Evolutionary conservation across 1,284 basidiomycete genomes (phyloP).

Genomic region (Cerioporus squamosus): DNA sequence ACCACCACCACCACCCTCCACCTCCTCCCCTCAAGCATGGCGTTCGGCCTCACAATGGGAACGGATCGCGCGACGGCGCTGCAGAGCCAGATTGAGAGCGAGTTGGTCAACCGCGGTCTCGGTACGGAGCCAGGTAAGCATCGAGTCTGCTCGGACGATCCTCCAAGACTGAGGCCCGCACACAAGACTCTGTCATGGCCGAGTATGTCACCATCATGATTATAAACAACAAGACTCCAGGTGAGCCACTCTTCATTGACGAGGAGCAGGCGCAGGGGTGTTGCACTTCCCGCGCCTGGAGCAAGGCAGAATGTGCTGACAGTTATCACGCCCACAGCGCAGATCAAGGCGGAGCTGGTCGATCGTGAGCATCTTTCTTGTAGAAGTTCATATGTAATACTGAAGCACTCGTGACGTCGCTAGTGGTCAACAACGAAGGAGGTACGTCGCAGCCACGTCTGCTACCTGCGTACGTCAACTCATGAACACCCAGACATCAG

Average conservation of each 20-base stretch:
- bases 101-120: conserved; percentile 77
- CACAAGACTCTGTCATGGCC: conserved; percentile 82
- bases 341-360: conserved; percentile 82
- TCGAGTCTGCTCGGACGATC: background rate
- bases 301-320: conserved; percentile 16
- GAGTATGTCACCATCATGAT: conserved; percentile 93
- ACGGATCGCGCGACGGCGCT: conserved; percentile 76
- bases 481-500: conserved; percentile 55
- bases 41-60: conserved; percentile 77
- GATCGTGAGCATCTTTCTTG: conserved; percentile 62
- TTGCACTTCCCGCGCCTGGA: too few relatives aligned
- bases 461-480: conserved; percentile 1
- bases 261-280: background rate
- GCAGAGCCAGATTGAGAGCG: conserved; percentile 83
- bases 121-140: conserved; percentile 72
- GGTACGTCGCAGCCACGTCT: conserved; percentile 46
- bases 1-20: background rate
- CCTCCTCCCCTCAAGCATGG: conserved; percentile 46
- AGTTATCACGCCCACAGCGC: conserved; percentile 51
- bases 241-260: conserved; percentile 44
- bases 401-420: background rate
- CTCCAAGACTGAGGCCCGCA: background rate
- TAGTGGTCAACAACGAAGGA: conserved; percentile 82
- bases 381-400: conserved; percentile 10
- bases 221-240: conserved; percentile 85